phyloP scores from a whole-genome alignment of 306 rosid genomes.

The Vigna radiata region DNA sequence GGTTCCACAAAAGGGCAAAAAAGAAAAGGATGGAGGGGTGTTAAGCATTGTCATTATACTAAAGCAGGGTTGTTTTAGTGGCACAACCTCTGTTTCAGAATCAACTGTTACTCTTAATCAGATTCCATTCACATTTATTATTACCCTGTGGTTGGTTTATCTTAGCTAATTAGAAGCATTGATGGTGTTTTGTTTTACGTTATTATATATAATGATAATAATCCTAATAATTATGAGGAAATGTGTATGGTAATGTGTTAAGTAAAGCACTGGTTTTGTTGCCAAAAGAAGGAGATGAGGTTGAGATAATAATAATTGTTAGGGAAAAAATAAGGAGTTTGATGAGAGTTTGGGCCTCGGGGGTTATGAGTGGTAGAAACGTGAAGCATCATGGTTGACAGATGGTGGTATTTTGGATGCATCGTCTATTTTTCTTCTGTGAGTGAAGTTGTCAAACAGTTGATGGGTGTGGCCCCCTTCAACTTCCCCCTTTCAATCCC shows the following conservation, averaged over 20 bases:
- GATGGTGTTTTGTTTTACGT: conserved; percentile 63
- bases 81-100: not conserved
- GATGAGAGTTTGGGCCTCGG: conserved; percentile 48
- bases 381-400: conserved; percentile 74
- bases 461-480: conserved; percentile 20
- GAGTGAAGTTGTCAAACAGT: conserved; percentile 32
- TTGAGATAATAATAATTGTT: conserved; percentile 50
- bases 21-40: conserved; percentile 33
- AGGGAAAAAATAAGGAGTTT: conserved; percentile 3
- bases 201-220: conserved; percentile 40
- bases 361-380: conserved; percentile 80
- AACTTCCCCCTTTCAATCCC: conserved; percentile 24
- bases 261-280: conserved; percentile 46
- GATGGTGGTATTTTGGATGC: conserved; percentile 59
- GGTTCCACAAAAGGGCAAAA: conserved; percentile 37
- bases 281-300: conserved; percentile 46
- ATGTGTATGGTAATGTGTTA: conserved; percentile 41
- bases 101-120: conserved; percentile 6
- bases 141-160: not conserved
- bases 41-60: conserved; percentile 36
- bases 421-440: conserved; percentile 3
- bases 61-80: conserved; percentile 31
- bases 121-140: conserved; percentile 24
- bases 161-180: conserved; percentile 33
- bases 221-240: conserved; percentile 49